Percentiles rank a stretch among this genome's conserved stretches.
Conservation (phyloP, 2,329 filamentous ascomycete genomes). For the Clonostachys chloroleuca region DNA sequence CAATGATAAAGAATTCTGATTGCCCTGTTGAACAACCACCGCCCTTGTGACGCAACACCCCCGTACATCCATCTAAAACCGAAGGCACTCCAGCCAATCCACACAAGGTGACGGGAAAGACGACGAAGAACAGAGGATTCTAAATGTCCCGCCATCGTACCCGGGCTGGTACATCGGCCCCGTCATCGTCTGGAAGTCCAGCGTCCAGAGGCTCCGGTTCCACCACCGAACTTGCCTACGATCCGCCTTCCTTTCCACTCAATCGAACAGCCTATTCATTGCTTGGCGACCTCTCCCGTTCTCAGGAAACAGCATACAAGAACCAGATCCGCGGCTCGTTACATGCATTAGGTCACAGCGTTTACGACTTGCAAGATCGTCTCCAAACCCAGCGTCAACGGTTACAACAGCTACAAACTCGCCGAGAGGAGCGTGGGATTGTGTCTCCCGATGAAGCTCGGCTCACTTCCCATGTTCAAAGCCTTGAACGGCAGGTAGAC, state of each 20-base stretch:
- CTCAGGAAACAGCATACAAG: slow-evolving; percentile 36
- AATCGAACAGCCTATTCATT: slow-evolving; percentile 27
- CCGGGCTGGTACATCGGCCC: no score
- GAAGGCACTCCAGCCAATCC: no score
- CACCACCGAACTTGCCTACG: slow-evolving; percentile 23
- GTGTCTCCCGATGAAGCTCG: slow-evolving; percentile 26
- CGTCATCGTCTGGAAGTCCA: background rate
- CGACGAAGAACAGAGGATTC: no score
- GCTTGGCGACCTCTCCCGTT: slow-evolving; percentile 36
- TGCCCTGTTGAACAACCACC: no score
- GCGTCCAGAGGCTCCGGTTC: background rate
- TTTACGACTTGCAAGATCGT: slow-evolving; percentile 45
- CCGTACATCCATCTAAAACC: no score
- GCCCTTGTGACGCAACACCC: no score
- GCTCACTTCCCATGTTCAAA: slow-evolving; percentile 30
- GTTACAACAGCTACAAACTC: slow-evolving; percentile 22
- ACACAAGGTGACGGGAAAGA: no score
- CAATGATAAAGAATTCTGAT: no score
- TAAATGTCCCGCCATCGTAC: no score
- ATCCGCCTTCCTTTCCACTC: slow-evolving; percentile 41
- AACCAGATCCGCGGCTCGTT: slow-evolving; percentile 39
- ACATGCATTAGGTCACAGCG: slow-evolving; percentile 34
- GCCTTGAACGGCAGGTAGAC: slow-evolving; percentile 32
- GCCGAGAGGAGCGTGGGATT: slow-evolving; percentile 27
- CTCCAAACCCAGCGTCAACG: slow-evolving; percentile 26